Evolutionary conservation across 805 yeast genomes (phyloP), one percentile per base, ranked within the genome.

Genomic region (Starmera pachycereana): DNA sequence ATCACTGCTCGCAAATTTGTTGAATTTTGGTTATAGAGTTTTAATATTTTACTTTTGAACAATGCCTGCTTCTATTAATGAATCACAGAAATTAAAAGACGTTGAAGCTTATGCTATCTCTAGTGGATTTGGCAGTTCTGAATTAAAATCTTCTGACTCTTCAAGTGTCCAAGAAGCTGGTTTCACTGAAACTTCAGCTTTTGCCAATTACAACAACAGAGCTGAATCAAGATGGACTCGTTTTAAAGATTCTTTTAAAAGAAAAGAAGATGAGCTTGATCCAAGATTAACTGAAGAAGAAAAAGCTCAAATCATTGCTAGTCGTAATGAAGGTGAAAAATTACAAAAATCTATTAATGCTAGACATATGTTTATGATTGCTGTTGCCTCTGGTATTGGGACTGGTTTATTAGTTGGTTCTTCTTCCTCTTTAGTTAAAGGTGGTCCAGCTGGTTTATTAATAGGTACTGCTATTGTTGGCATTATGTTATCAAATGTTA

Each of bases 311-410:
- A 44, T 55, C 5, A 27, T 46, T 8, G 40, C 36, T 14, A 39
- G 41, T 25, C 44, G 46, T 35, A 47, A 43, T 34, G 54, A 53
- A 42, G 58, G 58, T 53, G 56, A 57, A 59, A 67, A 58, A 37
- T 45, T 62, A 42, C 57, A 60, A 36, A 62, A 63, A 42, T 53
- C 61, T 13, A 57, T 66, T 37, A 52, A 55, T 33, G 52, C 65
- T 7, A 67, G 87, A 53, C 89, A 81, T 58, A 65, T 82, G 52
- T 75, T 78, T 44, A 74, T 83, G 80, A 80, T 82, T 49, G 80
- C 87, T 32, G 69, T 82, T 33, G 86, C 86, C 29, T 82, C 86
- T 29, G 76, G 81, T 48, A 76, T 81, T 38, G 90, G 90, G 48
- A 78, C 87, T 3, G 89, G 90, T 56, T 60, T 81, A 41, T 74